Conservation (phyloP, 2,329 filamentous ascomycete species). For the Leptographium wingfieldii region DNA sequence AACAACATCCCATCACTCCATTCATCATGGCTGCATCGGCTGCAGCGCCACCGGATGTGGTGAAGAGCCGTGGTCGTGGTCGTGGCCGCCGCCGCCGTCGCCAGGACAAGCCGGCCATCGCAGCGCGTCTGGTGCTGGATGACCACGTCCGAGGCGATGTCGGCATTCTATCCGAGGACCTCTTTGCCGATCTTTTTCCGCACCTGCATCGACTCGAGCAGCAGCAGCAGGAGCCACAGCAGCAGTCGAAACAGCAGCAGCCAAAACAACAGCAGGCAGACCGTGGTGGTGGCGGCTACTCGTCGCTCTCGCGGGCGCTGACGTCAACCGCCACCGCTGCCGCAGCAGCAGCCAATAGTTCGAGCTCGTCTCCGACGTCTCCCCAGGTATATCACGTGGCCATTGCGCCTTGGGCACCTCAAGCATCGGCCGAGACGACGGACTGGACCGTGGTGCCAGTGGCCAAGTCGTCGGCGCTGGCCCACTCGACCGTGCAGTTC, state of each 20-base stretch:
- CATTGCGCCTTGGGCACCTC: constrained; percentile 60
- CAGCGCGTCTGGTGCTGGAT: constrained; percentile 72
- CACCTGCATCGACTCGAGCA: constrained; percentile 22
- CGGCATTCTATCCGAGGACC: constrained; percentile 74
- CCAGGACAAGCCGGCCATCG: constrained; percentile 61
- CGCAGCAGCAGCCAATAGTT: neutral
- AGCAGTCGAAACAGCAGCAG: constrained; percentile 2
- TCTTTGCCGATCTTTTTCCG: constrained; percentile 73
- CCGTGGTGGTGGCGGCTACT: neutral
- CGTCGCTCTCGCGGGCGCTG: neutral
- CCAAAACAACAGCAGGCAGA: constrained; percentile 13
- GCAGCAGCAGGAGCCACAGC: constrained; percentile 14
- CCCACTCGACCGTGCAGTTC: constrained; percentile 69
- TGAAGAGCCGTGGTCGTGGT: neutral
- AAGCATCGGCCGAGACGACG: constrained; percentile 42
- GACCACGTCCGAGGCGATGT: constrained; percentile 75
- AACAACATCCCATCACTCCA: neutral
- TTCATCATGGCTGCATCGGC: constrained; percentile 3
- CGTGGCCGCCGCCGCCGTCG: constrained; percentile 37
- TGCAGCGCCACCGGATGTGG: neutral
- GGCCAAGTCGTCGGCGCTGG: constrained; percentile 47
- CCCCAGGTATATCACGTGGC: constrained; percentile 48
- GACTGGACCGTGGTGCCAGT: constrained; percentile 82
- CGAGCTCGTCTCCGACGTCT: constrained; percentile 3
- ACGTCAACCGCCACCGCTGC: neutral